A percentile compares a stretch with the other conserved stretches of the same genome.
Conservation (phyloP, 2,329 filamentous ascomycete genomes). For the Drechslerella coelobrocha region DNA sequence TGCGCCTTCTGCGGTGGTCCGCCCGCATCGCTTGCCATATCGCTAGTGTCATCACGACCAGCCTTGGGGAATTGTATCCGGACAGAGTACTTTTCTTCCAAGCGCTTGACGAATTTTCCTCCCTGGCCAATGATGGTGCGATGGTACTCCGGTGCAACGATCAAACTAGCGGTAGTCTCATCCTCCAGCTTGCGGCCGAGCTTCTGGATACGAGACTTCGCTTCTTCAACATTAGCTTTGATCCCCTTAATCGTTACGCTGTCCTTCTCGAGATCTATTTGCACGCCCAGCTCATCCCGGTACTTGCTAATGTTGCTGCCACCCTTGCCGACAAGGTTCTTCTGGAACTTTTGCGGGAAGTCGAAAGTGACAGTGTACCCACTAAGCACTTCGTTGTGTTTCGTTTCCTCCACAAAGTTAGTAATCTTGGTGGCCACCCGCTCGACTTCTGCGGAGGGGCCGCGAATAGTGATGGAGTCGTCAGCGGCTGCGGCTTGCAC, state of each 20-base stretch:
- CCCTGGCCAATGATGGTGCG: conserved; percentile 89
- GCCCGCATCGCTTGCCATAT: conserved; percentile 67
- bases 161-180: conserved; percentile 83
- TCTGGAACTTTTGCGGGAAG: conserved; percentile 93
- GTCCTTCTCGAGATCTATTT: conserved; percentile 89
- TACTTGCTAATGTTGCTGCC: conserved; percentile 74
- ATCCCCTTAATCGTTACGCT: conserved; percentile 96
- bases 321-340: conserved; percentile 75
- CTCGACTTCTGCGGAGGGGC: conserved; percentile 63
- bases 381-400: conserved; percentile 67
- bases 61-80: conserved; percentile 92
- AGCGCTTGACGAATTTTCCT: conserved; percentile 84
- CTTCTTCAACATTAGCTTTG: conserved; percentile 88
- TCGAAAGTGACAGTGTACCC: conserved; percentile 76
- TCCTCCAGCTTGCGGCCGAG: conserved; percentile 86
- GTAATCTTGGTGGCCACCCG: conserved; percentile 70
- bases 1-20: conserved; percentile 74
- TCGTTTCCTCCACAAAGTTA: conserved; percentile 68
- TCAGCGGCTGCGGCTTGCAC: conserved; percentile 46
- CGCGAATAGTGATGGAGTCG: conserved; percentile 53
- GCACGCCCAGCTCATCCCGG: conserved; percentile 73
- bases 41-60: conserved; percentile 74
- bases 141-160: conserved; percentile 93
- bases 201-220: conserved; percentile 79
- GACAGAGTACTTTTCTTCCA: conserved; percentile 91